phyloP scores from a whole-genome alignment of 805 yeast genomes.

The Candida dendrica region DNA sequence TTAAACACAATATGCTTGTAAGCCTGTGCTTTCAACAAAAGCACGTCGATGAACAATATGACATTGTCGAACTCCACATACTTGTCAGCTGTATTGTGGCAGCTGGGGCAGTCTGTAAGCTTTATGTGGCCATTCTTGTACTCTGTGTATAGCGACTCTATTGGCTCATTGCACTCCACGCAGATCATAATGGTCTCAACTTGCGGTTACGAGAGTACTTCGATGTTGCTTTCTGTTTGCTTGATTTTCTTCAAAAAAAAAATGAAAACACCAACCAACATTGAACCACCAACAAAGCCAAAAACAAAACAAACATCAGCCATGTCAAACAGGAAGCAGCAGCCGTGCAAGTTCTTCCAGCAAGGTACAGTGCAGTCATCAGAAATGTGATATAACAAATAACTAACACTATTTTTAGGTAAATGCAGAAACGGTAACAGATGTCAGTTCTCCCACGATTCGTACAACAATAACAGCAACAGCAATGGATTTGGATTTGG shows the following conservation, averaged over 20 bases:
- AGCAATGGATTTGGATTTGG: slow-evolving; percentile 2
- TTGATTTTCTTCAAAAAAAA: background rate
- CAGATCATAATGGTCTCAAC: slow-evolving; percentile 59
- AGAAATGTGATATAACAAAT: slow-evolving; percentile 1
- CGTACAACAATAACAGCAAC: slow-evolving; percentile 5
- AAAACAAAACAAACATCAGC: slow-evolving; percentile 3
- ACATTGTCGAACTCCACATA: slow-evolving; percentile 89
- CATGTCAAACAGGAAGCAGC: slow-evolving; percentile 22
- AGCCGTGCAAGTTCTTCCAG: slow-evolving; percentile 37
- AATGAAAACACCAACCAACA: slow-evolving; percentile 1
- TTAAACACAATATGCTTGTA: slow-evolving; percentile 84
- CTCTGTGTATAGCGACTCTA: slow-evolving; percentile 56
- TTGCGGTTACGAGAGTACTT: too few species aligned
- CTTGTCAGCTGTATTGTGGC: slow-evolving; percentile 76
- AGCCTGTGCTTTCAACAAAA: slow-evolving; percentile 81
- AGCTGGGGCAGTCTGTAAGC: slow-evolving; percentile 65
- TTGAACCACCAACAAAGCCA: background rate
- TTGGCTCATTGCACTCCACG: slow-evolving; percentile 73
- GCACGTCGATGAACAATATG: slow-evolving; percentile 71
- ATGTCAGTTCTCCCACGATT: slow-evolving; percentile 38
- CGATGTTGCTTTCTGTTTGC: background rate
- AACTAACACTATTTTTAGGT: slow-evolving; percentile 5
- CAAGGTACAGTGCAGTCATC: too few species aligned
- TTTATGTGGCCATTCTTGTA: slow-evolving; percentile 76
- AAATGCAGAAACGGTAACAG: slow-evolving; percentile 34